Evolutionary conservation across 2,329 filamentous ascomycete genomes (phyloP).

Genomic region (Keithomyces neogunnii): DNA sequence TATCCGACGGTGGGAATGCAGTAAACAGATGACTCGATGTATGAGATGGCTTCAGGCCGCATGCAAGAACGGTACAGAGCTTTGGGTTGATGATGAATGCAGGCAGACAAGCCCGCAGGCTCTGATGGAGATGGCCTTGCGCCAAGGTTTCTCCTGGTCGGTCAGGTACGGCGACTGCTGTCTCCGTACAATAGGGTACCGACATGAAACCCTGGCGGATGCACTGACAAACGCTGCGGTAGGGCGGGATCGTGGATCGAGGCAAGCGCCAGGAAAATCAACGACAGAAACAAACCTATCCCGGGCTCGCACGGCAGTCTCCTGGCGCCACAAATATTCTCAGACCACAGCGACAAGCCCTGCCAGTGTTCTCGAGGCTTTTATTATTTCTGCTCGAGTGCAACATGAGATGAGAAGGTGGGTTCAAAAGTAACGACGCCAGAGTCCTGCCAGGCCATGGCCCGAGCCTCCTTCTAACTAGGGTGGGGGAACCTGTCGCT

Average conservation of each 20-base stretch:
- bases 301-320: too few species aligned
- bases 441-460: not conserved
- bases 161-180: constrained; percentile 1
- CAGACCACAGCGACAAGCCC: not conserved
- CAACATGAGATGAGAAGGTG: not conserved
- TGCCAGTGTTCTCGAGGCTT: not conserved
- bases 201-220: constrained; percentile 1
- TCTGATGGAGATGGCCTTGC: not conserved
- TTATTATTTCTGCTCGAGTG: not conserved
- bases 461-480: not conserved
- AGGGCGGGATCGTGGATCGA: constrained; percentile 9
- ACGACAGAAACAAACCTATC: not conserved
- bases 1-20: not conserved
- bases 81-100: not conserved
- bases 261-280: constrained; percentile 8
- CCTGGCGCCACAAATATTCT: not conserved
- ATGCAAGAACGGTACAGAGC: not conserved
- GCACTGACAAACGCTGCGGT: constrained; percentile 4
- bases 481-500: not conserved
- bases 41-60: not conserved
- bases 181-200: not conserved
- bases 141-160: not conserved
- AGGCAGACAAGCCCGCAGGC: not conserved
- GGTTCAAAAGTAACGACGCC: not conserved
- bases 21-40: not conserved